phyloP scores from a whole-genome alignment of 2,329 filamentous ascomycete species.

The Teratosphaeria pseudoeucalypti region DNA sequence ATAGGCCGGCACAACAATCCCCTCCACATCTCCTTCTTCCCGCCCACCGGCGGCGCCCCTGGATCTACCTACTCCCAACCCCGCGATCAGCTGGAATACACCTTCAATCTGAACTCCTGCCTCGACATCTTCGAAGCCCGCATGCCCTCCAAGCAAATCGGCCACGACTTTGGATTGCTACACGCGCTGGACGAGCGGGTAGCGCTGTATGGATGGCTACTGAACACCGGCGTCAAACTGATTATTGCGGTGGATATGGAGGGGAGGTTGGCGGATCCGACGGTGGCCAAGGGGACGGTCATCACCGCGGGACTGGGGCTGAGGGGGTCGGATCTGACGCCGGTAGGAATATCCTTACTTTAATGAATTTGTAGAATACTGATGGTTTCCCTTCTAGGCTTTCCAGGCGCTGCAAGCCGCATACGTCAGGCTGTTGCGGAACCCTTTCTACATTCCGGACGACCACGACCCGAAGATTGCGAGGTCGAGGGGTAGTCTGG shows the following conservation, averaged over 20 bases:
- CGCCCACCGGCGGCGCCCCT: conserved; percentile 37
- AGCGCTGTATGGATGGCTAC: conserved; percentile 90
- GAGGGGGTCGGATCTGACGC: conserved; percentile 76
- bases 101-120: conserved; percentile 78
- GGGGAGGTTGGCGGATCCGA: conserved; percentile 41
- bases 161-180: conserved; percentile 81
- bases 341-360: conserved; percentile 40
- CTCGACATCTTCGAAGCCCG: conserved; percentile 91
- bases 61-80: conserved; percentile 37
- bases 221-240: conserved; percentile 87
- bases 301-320: conserved; percentile 50
- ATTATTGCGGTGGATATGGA: conserved; percentile 87
- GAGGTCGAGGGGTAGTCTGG: conserved; percentile 40
- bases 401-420: conserved; percentile 89
- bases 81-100: conserved; percentile 75
- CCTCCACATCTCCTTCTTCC: conserved; percentile 84
- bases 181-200: conserved; percentile 90
- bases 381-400: conserved; percentile 39
- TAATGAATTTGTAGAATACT: conserved; percentile 2
- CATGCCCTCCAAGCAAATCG: conserved; percentile 58
- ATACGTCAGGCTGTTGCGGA: conserved; percentile 79
- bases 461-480: conserved; percentile 57
- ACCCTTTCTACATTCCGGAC: conserved; percentile 89
- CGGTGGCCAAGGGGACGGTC: conserved; percentile 26
- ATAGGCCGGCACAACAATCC: conserved; percentile 97